Evolutionary conservation across 2,329 filamentous ascomycete species (phyloP).

Genomic region (Cercospora sp.): DNA sequence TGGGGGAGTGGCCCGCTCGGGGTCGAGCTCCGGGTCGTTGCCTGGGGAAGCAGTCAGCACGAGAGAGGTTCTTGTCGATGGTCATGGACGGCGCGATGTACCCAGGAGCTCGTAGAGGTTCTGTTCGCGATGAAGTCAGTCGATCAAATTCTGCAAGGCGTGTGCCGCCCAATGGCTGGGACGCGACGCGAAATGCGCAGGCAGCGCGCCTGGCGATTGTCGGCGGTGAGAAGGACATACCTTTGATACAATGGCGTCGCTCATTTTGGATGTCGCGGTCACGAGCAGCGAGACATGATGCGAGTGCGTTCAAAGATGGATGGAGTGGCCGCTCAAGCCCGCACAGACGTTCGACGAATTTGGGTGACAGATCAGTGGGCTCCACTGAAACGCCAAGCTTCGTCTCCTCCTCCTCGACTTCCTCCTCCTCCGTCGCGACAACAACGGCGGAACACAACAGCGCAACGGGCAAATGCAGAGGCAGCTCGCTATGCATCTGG

Average conservation of each 20-base stretch:
- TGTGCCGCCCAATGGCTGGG: slow-evolving; percentile 5
- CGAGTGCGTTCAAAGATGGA: slow-evolving; percentile 1
- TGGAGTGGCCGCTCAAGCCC: background rate
- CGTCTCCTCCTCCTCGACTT: background rate
- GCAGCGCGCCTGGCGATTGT: background rate
- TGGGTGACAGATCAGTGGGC: slow-evolving; percentile 7
- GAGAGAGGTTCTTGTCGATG: slow-evolving; percentile 5
- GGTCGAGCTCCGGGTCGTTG: slow-evolving; percentile 69
- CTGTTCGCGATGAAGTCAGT: slow-evolving; percentile 51
- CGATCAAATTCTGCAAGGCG: slow-evolving; percentile 24
- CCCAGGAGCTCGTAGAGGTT: slow-evolving; percentile 98
- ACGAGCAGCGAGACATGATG: slow-evolving; percentile 16
- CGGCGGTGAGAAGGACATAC: background rate
- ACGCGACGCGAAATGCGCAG: background rate
- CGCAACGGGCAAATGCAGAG: background rate
- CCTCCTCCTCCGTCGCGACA: background rate
- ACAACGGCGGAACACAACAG: background rate
- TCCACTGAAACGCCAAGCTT: slow-evolving; percentile 1
- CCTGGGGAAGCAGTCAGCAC: slow-evolving; percentile 44
- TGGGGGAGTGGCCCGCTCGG: slow-evolving; percentile 72
- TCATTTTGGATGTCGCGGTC: slow-evolving; percentile 16
- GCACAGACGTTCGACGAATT: background rate
- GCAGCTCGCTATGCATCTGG: background rate
- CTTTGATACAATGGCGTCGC: slow-evolving; percentile 17
- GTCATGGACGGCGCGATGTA: slow-evolving; percentile 50